Base-by-base conservation (phyloP, 345 rosid species). In the Lumnitzera racemosa region DNA sequence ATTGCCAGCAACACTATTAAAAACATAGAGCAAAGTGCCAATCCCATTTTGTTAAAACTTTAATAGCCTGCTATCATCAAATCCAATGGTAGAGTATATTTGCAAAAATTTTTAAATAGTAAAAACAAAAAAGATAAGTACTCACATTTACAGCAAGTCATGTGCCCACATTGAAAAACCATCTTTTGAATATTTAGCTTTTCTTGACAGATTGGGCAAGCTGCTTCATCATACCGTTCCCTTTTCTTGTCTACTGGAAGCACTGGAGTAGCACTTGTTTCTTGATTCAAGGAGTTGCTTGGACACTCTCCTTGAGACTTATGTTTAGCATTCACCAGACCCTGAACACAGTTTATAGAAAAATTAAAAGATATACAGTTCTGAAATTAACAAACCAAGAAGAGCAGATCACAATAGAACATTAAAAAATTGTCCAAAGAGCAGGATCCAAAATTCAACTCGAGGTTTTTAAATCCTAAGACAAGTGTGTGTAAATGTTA, bases 141-240 rank as follows among this genome's bases (percentile, higher is more conserved):
- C 74, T 79, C 78, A 92, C 98, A 92, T 79, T 87, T 89, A 74
- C 97, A 89, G 76, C 98, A 89, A 69, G 87, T 87, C 70, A 75
- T 70, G 64, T 92, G 98, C 20, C 96, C 98, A 16, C 98, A 92
- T 64, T 84, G 94, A 72, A 92, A 92, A 73, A 92, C 97, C 97
- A 92, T 89, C 81, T 79, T 92, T 69, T 82, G 94, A 72, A 69
- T 84, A 69, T 78, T 72, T 67, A 87, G 73, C 65, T 63, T 82
- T 49, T 92, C 97, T 59, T 89, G 97, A 74, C 97, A 92, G 70
- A 92, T 78, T 47, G 96, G 98, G 64, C 98, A 92, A 55, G 91
- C 77, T 78, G 85, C 96, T 68, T 79, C 89, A 12, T 61, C 63
- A 58, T 60, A 64, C 62, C 27, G 58, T 64, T 80, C 78, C 55